Conservation (phyloP, 371 early-diverging fungal genomes). For the Syncephalastrum contaminatum region DNA sequence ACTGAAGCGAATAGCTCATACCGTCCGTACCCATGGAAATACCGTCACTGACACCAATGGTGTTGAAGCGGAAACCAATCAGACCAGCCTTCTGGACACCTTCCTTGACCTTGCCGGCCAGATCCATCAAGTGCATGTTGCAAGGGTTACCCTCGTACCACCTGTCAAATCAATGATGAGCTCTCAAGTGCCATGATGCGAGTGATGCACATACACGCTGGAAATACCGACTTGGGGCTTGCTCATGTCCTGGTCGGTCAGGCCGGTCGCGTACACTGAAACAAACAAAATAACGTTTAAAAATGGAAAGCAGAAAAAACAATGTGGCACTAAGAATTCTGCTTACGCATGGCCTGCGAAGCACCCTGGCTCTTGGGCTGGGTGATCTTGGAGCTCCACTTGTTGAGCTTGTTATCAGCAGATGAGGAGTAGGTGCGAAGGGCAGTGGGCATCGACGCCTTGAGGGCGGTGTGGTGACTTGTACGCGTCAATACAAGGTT, state of each 20-base stretch:
- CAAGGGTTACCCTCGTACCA: conserved; percentile 92
- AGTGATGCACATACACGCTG: conserved; percentile 64
- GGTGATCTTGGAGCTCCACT: conserved; percentile 84
- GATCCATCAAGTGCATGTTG: conserved; percentile 94
- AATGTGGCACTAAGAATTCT: too few relatives aligned
- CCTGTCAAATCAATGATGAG: conserved; percentile 13
- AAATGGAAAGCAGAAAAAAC: neutral
- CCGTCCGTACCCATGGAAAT: conserved; percentile 94
- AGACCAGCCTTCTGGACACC: conserved; percentile 86
- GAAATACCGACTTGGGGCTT: conserved; percentile 92
- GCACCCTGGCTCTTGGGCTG: conserved; percentile 94
- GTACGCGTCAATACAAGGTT: neutral
- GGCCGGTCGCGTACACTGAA: conserved; percentile 88
- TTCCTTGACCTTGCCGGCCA: conserved; percentile 83
- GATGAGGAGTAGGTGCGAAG: conserved; percentile 40
- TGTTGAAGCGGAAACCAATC: conserved; percentile 92
- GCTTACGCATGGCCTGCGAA: conserved; percentile 95
- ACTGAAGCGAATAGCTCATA: conserved; percentile 93
- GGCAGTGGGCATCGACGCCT: conserved; percentile 27
- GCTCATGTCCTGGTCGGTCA: conserved; percentile 72
- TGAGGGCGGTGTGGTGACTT: conserved; percentile 1
- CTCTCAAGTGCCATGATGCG: neutral
- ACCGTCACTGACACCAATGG: conserved; percentile 94
- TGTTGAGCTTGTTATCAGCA: conserved; percentile 58
- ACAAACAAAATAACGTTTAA: neutral